Conservation (phyloP, 331 rosid species). For the Cydonia oblonga region DNA sequence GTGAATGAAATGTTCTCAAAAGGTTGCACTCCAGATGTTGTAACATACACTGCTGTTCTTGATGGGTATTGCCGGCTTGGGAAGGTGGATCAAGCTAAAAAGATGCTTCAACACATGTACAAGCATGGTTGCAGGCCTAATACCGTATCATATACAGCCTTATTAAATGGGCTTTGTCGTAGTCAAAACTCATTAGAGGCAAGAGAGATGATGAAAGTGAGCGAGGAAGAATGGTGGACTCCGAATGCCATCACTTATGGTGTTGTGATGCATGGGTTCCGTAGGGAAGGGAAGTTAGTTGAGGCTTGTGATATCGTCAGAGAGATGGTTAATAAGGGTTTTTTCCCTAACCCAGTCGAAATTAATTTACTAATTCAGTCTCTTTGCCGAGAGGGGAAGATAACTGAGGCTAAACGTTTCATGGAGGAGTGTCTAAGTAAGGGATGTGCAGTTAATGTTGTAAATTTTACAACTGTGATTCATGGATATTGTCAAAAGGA, state of each 20-base stretch:
- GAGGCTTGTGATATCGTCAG: constrained; percentile 62
- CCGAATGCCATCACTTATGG: constrained; percentile 75
- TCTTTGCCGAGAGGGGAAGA: constrained; percentile 48
- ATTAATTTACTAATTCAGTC: constrained; percentile 63
- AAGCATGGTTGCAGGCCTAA: constrained; percentile 79
- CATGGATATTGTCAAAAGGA: constrained; percentile 70
- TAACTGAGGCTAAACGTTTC: constrained; percentile 51
- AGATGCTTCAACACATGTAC: constrained; percentile 75
- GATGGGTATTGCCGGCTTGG: constrained; percentile 63
- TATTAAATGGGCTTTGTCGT: constrained; percentile 74
- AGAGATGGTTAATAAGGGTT: constrained; percentile 62
- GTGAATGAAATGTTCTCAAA: constrained; percentile 55
- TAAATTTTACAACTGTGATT: constrained; percentile 74
- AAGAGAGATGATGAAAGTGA: constrained; percentile 57
- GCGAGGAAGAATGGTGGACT: constrained; percentile 86
- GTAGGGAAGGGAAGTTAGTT: constrained; percentile 68
- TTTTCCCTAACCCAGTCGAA: constrained; percentile 73
- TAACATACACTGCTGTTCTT: constrained; percentile 65
- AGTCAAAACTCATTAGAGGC: constrained; percentile 69
- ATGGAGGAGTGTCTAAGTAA: constrained; percentile 60
- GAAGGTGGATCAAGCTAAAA: constrained; percentile 72
- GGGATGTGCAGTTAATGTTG: constrained; percentile 73
- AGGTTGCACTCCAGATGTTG: constrained; percentile 79
- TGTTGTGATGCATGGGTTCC: constrained; percentile 68
- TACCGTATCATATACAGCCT: constrained; percentile 58